A percentile compares a stretch with the other conserved stretches of the same genome.
These are phyloP conservation scores for Botrytis paeoniae DNA, from an alignment of 2,329 filamentous ascomycete species.

Conservation along the genomic window DNA sequence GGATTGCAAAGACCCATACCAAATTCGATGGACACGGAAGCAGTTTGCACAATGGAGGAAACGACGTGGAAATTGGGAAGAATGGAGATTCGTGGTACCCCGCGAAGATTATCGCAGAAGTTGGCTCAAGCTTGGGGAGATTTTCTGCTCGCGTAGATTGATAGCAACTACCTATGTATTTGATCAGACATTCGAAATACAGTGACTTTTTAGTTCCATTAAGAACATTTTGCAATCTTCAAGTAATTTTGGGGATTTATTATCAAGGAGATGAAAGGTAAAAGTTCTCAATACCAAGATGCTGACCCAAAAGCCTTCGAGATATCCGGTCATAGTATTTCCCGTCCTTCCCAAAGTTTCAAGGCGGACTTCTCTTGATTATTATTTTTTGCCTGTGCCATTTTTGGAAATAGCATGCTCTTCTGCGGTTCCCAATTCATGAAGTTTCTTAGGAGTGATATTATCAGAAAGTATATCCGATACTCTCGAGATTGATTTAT, in stretches of 20 bases:
- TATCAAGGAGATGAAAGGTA: neutral
- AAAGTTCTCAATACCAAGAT: neutral
- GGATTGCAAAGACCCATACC: neutral
- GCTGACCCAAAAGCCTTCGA: neutral
- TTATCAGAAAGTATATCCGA: neutral
- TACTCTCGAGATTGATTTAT: neutral
- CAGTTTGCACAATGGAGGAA: neutral
- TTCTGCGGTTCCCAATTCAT: neutral
- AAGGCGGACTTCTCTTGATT: fast-evolving
- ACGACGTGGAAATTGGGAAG: neutral
- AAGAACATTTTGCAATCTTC: too few relatives aligned
- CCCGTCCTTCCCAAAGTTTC: neutral
- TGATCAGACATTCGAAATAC: too few relatives aligned
- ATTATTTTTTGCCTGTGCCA: neutral
- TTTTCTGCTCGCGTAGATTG: too few relatives aligned
- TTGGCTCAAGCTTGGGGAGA: too few relatives aligned
- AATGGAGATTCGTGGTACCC: neutral
- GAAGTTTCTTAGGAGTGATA: neutral
- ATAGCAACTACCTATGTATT: too few relatives aligned
- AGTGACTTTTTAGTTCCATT: too few relatives aligned
- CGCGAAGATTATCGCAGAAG: too few relatives aligned
- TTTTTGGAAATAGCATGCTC: neutral
- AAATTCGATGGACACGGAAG: neutral
- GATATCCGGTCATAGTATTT: neutral
- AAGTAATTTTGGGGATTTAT: too few relatives aligned